These are phyloP conservation scores for Achlya hypogyna DNA, from an alignment of 352 stramenopile species.

Conservation along the genomic window DNA sequence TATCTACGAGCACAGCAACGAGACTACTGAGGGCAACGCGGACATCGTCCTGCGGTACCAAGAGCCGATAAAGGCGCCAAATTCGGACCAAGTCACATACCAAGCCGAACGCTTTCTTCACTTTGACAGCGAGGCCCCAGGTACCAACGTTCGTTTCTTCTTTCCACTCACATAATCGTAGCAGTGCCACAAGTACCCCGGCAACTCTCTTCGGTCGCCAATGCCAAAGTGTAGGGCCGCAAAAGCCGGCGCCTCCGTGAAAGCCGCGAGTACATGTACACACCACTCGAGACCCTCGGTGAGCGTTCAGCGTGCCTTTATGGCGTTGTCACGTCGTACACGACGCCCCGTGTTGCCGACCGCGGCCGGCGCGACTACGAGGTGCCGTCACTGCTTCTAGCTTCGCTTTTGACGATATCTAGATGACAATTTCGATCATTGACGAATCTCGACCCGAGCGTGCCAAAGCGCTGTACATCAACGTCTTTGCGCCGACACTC, in stretches of 20 bases:
- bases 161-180: too few relatives aligned
- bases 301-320: neutral
- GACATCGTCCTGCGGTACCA: slow-evolving; percentile 2
- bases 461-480: slow-evolving; percentile 7
- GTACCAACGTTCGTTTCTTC: too few relatives aligned
- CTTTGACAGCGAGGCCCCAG: neutral
- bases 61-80: neutral
- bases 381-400: neutral
- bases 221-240: neutral
- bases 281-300: neutral
- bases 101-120: neutral
- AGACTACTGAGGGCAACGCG: neutral
- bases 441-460: slow-evolving; percentile 9
- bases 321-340: slow-evolving; percentile 11
- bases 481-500: slow-evolving; percentile 5
- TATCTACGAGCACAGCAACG: neutral
- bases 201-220: too few relatives aligned
- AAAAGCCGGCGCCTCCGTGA: slow-evolving; percentile 1
- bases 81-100: neutral
- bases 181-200: too few relatives aligned
- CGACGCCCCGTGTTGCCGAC: neutral
- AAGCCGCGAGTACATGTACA: slow-evolving; percentile 1
- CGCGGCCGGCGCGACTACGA: slow-evolving; percentile 5
- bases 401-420: neutral
- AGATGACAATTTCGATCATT: slow-evolving; percentile 20